Percentiles rank a stretch among this genome's conserved stretches.
These are phyloP conservation scores for Boletus patriciae DNA, from an alignment of 768 basidiomycete genomes.

Conservation along the genomic window DNA sequence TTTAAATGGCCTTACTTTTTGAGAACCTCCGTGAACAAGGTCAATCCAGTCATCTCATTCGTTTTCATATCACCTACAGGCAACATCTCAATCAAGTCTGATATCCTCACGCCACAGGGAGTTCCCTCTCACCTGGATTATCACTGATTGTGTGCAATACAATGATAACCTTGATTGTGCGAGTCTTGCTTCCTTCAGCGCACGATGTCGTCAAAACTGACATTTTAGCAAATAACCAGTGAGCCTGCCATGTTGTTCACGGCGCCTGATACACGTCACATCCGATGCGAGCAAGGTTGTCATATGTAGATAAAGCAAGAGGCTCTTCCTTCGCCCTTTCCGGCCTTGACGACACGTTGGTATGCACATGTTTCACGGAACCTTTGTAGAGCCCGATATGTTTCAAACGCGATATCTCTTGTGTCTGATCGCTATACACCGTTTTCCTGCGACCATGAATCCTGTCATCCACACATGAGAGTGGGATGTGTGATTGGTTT, in stretches of 20 bases:
- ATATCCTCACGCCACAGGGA: background rate
- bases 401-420: background rate
- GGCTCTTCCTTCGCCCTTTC: too few species aligned
- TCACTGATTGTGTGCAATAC: background rate
- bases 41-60: background rate
- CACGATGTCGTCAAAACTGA: background rate
- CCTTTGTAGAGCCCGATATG: background rate
- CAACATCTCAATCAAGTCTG: background rate
- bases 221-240: background rate
- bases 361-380: background rate
- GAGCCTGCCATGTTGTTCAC: background rate
- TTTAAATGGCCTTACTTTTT: background rate
- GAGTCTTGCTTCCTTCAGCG: background rate
- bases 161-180: background rate
- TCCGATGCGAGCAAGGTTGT: too few species aligned
- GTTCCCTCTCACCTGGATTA: background rate
- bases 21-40: background rate
- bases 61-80: background rate
- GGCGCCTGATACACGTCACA: background rate
- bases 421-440: background rate
- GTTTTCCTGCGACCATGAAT: background rate
- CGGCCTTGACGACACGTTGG: background rate
- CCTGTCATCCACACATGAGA: background rate
- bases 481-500: background rate
- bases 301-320: too few species aligned